Evolutionary conservation across 371 early-diverging fungal genomes (phyloP), one percentile per base, ranked within the genome.

Genomic region (Lichtheimia ornata): DNA sequence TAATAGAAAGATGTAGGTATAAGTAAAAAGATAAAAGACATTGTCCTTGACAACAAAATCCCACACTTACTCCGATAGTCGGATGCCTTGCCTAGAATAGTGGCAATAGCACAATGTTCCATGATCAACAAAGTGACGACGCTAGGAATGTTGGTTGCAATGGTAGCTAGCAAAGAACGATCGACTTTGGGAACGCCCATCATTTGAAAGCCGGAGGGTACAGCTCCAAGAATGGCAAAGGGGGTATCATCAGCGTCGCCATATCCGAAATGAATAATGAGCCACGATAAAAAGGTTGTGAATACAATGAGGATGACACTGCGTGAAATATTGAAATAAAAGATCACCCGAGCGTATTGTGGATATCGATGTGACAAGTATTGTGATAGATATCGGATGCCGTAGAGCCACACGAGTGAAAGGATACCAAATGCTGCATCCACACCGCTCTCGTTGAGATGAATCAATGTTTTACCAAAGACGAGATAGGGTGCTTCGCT

Each of bases 31-130:
- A n/a, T n/a, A n/a, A n/a, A n/a, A n/a, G n/a, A n/a, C n/a, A n/a
- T n/a, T n/a, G n/a, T n/a, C n/a, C n/a, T n/a, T n/a, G 12, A 17
- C 40, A 0, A 43, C 17, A 25, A 2, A 27, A n/a, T 35, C 0
- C 7, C 9, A n/a, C 9, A 24, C 57, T 56, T 56, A 56, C 57
- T 56, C 42, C 57, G 71, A 61, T 76, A 76, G 62, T 74, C 73
- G 11, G 83, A 86, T 65, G 67, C 77, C 77, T 79, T 91, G 81
- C 71, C 94, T 64, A 93, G 90, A 53, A 89, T 88, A 65, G 90
- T 91, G 51, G 86, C 77, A 50, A 96, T 88, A 7, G 94, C 91
- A 65, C 93, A 85, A 66, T 94, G 94, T 72, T 97, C 97, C 73
- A 96, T 76, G 53, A 95, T 78, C 44, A 86, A 69, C 12, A 95